Evolutionary conservation across 805 yeast species (phyloP).

Genomic region (Pichia ethanolica): DNA sequence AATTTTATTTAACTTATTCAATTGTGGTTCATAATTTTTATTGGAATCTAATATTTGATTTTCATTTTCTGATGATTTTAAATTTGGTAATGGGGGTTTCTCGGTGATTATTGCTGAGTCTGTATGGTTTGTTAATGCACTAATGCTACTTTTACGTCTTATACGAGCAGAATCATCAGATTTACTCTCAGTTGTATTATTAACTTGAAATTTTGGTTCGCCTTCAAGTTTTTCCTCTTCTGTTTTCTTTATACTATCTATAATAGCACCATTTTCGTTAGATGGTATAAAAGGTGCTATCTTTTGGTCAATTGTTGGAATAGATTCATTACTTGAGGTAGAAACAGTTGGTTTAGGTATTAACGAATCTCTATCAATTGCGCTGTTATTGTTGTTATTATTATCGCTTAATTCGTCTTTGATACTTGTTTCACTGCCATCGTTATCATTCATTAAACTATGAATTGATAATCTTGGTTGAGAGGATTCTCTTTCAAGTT

Average conservation of each 20-base stretch:
- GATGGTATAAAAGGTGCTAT: not conserved
- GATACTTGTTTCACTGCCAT: not conserved
- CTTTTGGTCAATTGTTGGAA: not conserved
- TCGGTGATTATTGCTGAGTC: constrained; percentile 31
- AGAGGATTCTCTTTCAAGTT: not conserved
- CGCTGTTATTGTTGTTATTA: too few relatives aligned
- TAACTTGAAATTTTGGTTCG: not conserved
- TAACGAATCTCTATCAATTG: not conserved
- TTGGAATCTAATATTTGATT: not conserved
- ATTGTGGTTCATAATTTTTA: too few relatives aligned
- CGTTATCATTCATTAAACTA: constrained; percentile 25
- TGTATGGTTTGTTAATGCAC: constrained; percentile 36
- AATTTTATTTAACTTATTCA: too few relatives aligned
- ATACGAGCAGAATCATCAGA: not conserved
- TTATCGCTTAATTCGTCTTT: too few relatives aligned
- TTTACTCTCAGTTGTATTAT: not conserved
- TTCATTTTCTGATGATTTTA: constrained; percentile 12
- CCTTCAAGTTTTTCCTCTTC: not conserved
- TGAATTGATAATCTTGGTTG: constrained; percentile 26
- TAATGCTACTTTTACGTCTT: constrained; percentile 24
- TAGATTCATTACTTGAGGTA: too few relatives aligned
- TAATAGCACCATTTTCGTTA: not conserved
- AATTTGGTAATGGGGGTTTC: not conserved
- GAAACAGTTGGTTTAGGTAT: not conserved
- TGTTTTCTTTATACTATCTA: not conserved